Percentiles rank a stretch among this genome's conserved stretches.
Conservation (phyloP, 176 grass and related monocot species). For the Saccharum spontaneum region DNA sequence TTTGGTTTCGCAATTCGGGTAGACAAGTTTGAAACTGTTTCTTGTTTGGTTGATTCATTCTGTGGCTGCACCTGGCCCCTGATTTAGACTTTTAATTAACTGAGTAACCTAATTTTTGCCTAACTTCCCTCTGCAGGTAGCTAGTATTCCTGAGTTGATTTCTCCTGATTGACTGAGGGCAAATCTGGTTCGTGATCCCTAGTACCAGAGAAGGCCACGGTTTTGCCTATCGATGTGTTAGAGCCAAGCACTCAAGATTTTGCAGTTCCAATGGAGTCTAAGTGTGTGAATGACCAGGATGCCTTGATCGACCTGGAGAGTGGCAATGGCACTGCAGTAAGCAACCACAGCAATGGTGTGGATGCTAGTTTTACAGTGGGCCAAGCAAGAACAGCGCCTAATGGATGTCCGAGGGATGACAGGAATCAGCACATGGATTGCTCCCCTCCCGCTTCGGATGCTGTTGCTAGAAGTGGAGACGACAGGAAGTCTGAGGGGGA, state of each 20-base stretch:
- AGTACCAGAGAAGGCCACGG: not conserved
- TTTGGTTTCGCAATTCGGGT: constrained; percentile 38
- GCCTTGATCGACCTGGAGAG: constrained; percentile 71
- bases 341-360: constrained; percentile 15
- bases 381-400: constrained; percentile 17
- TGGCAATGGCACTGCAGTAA: constrained; percentile 40
- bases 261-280: constrained; percentile 54
- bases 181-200: constrained; percentile 12
- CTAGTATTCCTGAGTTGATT: not conserved
- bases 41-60: not conserved
- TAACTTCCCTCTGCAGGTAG: constrained; percentile 39
- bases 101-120: constrained; percentile 38
- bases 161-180: constrained; percentile 13
- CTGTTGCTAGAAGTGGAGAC: constrained; percentile 35
- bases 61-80: not conserved
- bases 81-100: constrained; percentile 35
- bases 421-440: constrained; percentile 32
- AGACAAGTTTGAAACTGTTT: constrained; percentile 14
- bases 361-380: constrained; percentile 36
- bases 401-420: constrained; percentile 39
- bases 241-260: not conserved
- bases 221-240: constrained; percentile 46
- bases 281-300: constrained; percentile 40
- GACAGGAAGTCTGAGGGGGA: constrained; percentile 52
- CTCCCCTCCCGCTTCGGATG: constrained; percentile 20